These are phyloP conservation scores for Trypanosoma conorhini DNA, from an alignment of 208 protist species.

Conservation along the genomic window DNA sequence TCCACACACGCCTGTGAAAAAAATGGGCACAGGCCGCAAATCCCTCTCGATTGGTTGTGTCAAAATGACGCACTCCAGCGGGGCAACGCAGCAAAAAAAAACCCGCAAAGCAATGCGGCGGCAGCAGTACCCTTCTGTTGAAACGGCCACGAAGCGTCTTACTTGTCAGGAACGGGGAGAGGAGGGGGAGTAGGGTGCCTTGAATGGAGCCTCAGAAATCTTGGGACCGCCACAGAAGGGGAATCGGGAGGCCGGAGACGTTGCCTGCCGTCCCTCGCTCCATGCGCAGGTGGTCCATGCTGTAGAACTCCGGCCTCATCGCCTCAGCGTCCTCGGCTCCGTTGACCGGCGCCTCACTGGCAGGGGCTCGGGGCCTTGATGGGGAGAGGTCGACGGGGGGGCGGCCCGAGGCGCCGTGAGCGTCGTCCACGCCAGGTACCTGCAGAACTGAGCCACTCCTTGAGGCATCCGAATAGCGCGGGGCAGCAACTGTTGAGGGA, in stretches of 20 bases:
- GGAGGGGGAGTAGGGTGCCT: too few species aligned
- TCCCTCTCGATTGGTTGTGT: too few species aligned
- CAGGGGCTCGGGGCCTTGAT: background rate
- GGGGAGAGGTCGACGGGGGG: background rate
- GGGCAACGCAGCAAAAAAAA: too few species aligned
- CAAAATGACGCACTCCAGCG: too few species aligned
- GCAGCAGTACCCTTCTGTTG: too few species aligned
- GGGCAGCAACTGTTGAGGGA: background rate
- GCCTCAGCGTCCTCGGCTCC: background rate
- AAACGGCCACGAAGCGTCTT: too few species aligned
- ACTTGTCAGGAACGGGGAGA: background rate
- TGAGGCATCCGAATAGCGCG: background rate
- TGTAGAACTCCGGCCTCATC: background rate
- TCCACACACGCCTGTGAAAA: too few species aligned
- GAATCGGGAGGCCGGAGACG: background rate
- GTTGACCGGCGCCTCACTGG: background rate
- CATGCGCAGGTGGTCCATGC: background rate
- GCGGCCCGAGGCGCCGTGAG: too few species aligned
- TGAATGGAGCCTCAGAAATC: background rate
- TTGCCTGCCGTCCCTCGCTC: background rate
- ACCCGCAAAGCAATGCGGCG: too few species aligned
- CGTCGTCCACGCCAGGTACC: too few species aligned
- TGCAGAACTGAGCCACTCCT: background rate
- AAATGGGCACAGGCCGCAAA: too few species aligned
- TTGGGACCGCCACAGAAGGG: slow-evolving; percentile 3